These are phyloP conservation scores for Saxophila tyrrhenica DNA, from an alignment of 495 filamentous ascomycete genomes.

Conservation along the genomic window DNA sequence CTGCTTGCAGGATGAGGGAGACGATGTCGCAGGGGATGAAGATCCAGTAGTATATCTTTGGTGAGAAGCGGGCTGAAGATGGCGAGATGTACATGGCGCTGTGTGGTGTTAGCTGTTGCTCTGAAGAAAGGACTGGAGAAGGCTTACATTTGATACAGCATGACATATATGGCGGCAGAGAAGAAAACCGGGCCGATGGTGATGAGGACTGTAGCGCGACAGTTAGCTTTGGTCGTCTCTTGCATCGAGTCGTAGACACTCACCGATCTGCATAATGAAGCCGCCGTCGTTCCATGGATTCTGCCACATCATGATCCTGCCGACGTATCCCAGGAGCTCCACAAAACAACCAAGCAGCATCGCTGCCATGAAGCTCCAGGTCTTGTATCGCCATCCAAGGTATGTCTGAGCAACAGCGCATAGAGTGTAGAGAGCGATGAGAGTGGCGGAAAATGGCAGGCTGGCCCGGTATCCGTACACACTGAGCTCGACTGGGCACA, in stretches of 20 bases:
- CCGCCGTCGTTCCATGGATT: conserved; percentile 15
- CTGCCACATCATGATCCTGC: conserved; percentile 13
- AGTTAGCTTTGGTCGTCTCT: too few relatives aligned
- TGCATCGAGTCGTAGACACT: too few relatives aligned
- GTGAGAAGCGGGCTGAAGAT: conserved; percentile 35
- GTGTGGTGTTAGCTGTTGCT: too few relatives aligned
- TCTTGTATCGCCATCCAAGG: conserved; percentile 10
- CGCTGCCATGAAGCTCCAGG: conserved; percentile 14
- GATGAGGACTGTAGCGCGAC: conserved; percentile 37
- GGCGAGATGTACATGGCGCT: conserved; percentile 10
- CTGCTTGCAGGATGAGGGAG: conserved; percentile 40
- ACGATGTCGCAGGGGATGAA: conserved; percentile 45
- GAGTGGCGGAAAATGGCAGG: conserved; percentile 12
- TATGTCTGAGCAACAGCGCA: conserved; percentile 15
- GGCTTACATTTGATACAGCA: not conserved
- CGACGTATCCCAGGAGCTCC: conserved; percentile 19
- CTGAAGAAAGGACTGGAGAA: too few relatives aligned
- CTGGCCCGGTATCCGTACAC: conserved; percentile 14
- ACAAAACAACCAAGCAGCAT: conserved; percentile 11
- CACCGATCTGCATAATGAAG: conserved; percentile 26
- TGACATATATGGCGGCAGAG: conserved; percentile 49
- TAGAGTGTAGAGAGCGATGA: conserved; percentile 17
- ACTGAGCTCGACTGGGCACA: conserved; percentile 8
- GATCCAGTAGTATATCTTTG: conserved; percentile 41
- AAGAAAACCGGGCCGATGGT: conserved; percentile 47